phyloP scores from a whole-genome alignment of 176 grass and related monocot genomes.

The Juncus effusus region DNA sequence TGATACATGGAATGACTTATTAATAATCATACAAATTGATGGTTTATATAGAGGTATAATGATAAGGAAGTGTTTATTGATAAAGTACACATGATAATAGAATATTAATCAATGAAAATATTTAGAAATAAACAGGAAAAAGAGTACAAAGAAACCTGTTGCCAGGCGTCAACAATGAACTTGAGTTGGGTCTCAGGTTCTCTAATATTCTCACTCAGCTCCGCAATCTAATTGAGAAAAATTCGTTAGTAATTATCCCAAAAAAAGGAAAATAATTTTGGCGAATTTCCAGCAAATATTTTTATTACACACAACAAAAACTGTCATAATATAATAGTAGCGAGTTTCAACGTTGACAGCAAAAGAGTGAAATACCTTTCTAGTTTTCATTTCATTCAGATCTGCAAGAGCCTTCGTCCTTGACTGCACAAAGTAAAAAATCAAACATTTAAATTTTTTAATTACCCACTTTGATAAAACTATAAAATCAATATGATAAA shows the following conservation, averaged over 20 bases:
- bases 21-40: too few species aligned
- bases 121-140: slow-evolving; percentile 6
- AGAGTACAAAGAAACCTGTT: slow-evolving; percentile 42
- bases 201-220: slow-evolving; percentile 57
- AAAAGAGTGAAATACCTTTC: slow-evolving; percentile 45
- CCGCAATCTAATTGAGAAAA: slow-evolving; percentile 57
- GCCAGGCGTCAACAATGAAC: slow-evolving; percentile 95
- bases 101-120: background rate
- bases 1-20: too few species aligned
- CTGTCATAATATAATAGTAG: background rate
- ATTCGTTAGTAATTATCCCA: background rate
- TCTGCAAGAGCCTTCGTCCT: slow-evolving; percentile 84
- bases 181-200: slow-evolving; percentile 84
- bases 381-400: slow-evolving; percentile 61
- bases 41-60: too few species aligned
- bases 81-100: too few species aligned
- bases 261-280: slow-evolving; percentile 8
- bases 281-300: background rate
- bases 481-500: slow-evolving; percentile 19
- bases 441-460: slow-evolving; percentile 11
- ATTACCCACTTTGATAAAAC: slow-evolving; percentile 14
- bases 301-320: slow-evolving; percentile 2
- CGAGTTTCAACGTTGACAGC: slow-evolving; percentile 4
- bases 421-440: slow-evolving; percentile 51
- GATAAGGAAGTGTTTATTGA: too few species aligned